A percentile compares a stretch with the other conserved stretches of the same genome.
phyloP scores from a whole-genome alignment of 192 early-diverging fungal species.

The Gonapodya sp. region DNA sequence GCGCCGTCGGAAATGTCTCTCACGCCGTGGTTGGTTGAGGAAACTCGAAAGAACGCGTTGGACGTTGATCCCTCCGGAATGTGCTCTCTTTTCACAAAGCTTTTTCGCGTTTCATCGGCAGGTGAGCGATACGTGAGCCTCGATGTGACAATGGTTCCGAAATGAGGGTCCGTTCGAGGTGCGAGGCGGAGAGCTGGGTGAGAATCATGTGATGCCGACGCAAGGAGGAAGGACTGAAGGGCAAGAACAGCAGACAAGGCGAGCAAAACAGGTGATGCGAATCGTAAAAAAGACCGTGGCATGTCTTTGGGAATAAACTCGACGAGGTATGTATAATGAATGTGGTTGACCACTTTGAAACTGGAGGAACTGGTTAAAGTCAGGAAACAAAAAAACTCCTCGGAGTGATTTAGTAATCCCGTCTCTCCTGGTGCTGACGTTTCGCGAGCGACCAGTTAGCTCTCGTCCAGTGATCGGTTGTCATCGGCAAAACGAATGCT shows the following conservation, averaged over 20 bases:
- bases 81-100: not conserved
- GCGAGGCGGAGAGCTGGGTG: not conserved
- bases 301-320: too few relatives aligned
- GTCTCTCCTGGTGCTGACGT: too few relatives aligned
- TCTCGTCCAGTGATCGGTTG: too few relatives aligned
- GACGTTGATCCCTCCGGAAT: not conserved
- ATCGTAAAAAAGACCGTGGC: too few relatives aligned
- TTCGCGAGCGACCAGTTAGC: too few relatives aligned
- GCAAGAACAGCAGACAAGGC: not conserved
- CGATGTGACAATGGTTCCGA: not conserved
- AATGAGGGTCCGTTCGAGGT: not conserved
- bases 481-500: too few relatives aligned
- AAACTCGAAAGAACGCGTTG: not conserved
- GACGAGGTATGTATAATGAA: too few relatives aligned
- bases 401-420: too few relatives aligned
- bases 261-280: not conserved
- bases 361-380: too few relatives aligned
- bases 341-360: too few relatives aligned
- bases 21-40: not conserved
- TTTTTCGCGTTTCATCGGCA: not conserved
- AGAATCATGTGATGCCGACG: not conserved
- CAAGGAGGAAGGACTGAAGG: not conserved
- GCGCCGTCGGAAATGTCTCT: not conserved
- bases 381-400: too few relatives aligned
- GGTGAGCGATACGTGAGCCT: not conserved